phyloP scores from a whole-genome alignment of 108 stramenopile genomes.

The Fragilaria crotonensis region DNA sequence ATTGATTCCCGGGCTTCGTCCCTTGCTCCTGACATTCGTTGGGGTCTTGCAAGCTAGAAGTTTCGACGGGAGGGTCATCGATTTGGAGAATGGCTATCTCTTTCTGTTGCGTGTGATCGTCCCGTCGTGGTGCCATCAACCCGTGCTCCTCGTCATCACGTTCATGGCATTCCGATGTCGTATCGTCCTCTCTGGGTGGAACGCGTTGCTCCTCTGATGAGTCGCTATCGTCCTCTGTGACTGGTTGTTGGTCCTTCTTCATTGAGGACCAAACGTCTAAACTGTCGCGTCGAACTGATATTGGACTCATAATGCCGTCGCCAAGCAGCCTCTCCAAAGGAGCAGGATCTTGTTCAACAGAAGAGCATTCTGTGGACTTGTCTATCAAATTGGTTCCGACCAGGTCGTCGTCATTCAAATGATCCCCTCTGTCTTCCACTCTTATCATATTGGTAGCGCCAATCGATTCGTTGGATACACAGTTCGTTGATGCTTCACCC shows the following conservation, averaged over 20 bases:
- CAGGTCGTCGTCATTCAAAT: too few relatives aligned
- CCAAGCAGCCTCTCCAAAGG: not conserved
- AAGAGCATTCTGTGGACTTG: not conserved
- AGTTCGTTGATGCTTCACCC: too few relatives aligned
- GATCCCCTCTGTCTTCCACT: too few relatives aligned
- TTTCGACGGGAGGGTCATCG: not conserved
- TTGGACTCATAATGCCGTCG: conserved; percentile 1
- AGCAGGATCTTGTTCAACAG: not conserved
- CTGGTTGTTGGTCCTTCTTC: not conserved
- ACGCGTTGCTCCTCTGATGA: not conserved
- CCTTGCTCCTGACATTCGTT: too few relatives aligned
- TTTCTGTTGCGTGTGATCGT: not conserved
- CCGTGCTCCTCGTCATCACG: not conserved
- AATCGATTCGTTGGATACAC: too few relatives aligned
- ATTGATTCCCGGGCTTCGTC: too few relatives aligned
- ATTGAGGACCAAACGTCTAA: not conserved
- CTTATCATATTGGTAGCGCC: too few relatives aligned
- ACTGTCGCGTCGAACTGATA: not conserved
- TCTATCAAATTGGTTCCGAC: too few relatives aligned
- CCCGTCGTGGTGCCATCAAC: not conserved
- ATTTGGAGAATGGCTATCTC: not conserved
- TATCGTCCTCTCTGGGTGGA: not conserved
- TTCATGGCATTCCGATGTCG: not conserved
- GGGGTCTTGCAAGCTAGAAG: too few relatives aligned
- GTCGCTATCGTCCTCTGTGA: not conserved